These are phyloP conservation scores for Prunus mongolica DNA, from an alignment of 306 rosid species.

Conservation along the genomic window DNA sequence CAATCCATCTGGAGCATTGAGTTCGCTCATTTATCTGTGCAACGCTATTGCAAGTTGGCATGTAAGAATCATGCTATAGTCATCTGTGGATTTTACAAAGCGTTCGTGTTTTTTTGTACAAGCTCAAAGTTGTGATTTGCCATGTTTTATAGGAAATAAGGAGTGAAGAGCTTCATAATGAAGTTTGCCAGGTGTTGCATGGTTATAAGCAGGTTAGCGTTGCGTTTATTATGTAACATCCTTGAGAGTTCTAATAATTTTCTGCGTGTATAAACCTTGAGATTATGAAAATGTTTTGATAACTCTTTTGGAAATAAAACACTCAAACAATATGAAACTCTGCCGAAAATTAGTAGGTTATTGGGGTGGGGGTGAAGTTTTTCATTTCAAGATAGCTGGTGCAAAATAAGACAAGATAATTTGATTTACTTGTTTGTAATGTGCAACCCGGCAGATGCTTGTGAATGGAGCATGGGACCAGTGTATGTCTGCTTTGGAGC, in stretches of 20 bases:
- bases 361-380: background rate
- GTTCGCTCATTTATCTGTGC: slow-evolving; percentile 73
- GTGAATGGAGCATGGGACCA: slow-evolving; percentile 97
- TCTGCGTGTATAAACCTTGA: background rate
- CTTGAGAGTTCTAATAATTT: background rate
- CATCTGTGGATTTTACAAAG: slow-evolving; percentile 5
- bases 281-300: background rate
- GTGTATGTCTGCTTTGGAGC: slow-evolving; percentile 91
- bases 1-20: slow-evolving; percentile 92
- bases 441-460: slow-evolving; percentile 63
- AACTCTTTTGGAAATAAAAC: background rate
- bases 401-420: background rate
- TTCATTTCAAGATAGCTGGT: background rate
- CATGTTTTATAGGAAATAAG: slow-evolving; percentile 70
- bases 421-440: slow-evolving; percentile 4
- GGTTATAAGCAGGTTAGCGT: slow-evolving; percentile 90
- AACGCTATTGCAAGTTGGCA: slow-evolving; percentile 99
- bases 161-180: slow-evolving; percentile 84
- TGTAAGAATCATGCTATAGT: slow-evolving; percentile 47
- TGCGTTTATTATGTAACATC: slow-evolving; percentile 20
- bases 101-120: slow-evolving; percentile 15
- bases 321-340: background rate
- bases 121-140: slow-evolving; percentile 16
- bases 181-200: slow-evolving; percentile 87
- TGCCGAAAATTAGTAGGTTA: background rate